Evolutionary conservation across 164 flowering plant genomes (phyloP), one percentile per base, ranked within the genome.

Genomic region (Pachysandra terminalis): DNA sequence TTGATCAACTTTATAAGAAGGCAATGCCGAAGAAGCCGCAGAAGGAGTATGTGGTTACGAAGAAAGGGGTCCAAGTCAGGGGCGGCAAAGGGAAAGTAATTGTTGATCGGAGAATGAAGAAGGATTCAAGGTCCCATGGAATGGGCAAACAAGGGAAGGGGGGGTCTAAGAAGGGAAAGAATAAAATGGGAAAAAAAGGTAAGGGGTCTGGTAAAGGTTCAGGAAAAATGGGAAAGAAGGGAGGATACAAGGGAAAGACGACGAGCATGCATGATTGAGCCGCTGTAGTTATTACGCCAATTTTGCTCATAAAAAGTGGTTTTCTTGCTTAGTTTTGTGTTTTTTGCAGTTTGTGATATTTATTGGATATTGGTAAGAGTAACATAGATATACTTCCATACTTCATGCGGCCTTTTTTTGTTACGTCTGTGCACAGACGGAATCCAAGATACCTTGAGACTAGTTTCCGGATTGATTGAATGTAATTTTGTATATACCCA

Each of bases 71-170:
- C 26, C 86, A 84, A 64, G 94, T 90, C 10, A 92, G 63, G 77
- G 76, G 72, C 55, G 98, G 97, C 1, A 90, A 90, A 75, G 97
- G 97, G 12, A 90, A 89, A 60, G 90, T 90, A 5, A 71, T 89
- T 7, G 98, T 95, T n/a, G 98, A 95, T 77, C 74, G 85, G 40
- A 71, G 98, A 41, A 95, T 95, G 98, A 92, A 95, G 69, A 92
- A 87, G 81, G 97, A 95, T 74, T 65, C 81, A 12, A 84, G 97
- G 69, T 17, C 73, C 24, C 79, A 66, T 45, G 90, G 86, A 59
- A 78, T 52, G 76, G 82, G 81, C 26, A 89, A 81, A 79, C 70
- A 68, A 26, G 85, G 85, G 19, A 89, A 85, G 73, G 86, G 85
- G 14, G 54, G 71, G 14, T 61, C 71, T 19, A 79, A 80, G 77